Conservation (phyloP, 352 stramenopile species). For the Pythium utonaiense region DNA sequence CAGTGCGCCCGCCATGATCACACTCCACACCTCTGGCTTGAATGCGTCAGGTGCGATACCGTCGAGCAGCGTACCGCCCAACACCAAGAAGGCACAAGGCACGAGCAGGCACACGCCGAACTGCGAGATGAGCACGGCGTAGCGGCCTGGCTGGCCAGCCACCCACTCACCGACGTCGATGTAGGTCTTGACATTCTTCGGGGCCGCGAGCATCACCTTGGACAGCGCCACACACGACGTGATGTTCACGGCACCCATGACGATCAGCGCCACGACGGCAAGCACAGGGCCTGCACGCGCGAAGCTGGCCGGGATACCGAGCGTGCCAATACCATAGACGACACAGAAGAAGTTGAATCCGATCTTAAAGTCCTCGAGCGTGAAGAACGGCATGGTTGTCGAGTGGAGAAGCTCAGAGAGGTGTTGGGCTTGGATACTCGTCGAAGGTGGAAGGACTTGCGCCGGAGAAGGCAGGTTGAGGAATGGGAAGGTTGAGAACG, state of each 20-base stretch:
- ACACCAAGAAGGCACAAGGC: conserved; percentile 23
- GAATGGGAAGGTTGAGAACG: background rate
- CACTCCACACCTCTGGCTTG: conserved; percentile 19
- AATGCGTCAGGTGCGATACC: conserved; percentile 20
- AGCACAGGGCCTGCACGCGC: conserved; percentile 36
- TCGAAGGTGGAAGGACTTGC: background rate
- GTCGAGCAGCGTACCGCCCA: conserved; percentile 24
- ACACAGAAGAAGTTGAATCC: conserved; percentile 56
- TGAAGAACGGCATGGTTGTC: conserved; percentile 4
- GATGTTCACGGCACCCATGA: conserved; percentile 47
- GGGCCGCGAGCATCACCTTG: conserved; percentile 27
- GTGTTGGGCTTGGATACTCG: background rate
- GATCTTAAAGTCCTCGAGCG: conserved; percentile 42
- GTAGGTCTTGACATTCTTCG: conserved; percentile 22
- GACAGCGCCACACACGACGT: conserved; percentile 31
- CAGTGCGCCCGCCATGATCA: conserved; percentile 21
- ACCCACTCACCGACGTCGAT: conserved; percentile 26
- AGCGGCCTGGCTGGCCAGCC: conserved; percentile 23
- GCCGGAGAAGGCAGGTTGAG: background rate
- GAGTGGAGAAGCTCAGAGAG: too few species aligned
- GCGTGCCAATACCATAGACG: conserved; percentile 53
- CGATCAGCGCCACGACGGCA: conserved; percentile 34
- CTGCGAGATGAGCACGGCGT: conserved; percentile 16
- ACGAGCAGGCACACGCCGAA: conserved; percentile 17
- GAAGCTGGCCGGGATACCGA: conserved; percentile 49